Base-by-base conservation (phyloP, 2,329 filamentous ascomycete species). In the Colletotrichum zoysiae region DNA sequence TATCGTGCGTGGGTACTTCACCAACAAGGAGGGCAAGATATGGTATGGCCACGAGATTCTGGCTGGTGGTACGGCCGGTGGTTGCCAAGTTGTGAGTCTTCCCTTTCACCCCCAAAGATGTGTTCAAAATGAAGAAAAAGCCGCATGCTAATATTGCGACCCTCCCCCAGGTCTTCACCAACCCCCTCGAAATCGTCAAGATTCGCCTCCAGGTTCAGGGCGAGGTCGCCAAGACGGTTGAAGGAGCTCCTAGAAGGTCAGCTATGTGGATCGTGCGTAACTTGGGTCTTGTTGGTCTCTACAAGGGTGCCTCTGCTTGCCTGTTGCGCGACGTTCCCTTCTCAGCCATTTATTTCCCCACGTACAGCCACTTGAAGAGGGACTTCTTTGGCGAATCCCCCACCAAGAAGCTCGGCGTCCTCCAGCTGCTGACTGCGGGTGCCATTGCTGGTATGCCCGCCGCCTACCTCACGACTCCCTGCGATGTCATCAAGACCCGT, bases 231-330 rank as follows among this genome's bases (percentile, higher is more conserved):
- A 98, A 98, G 86, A 93, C 87, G 59, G 90, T 94, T 35, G 93
- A 96, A 75, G 92, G 91, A 70, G 89, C 92, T 20, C 94, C 93
- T 64, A 95, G 93, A 82, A 93, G 96, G 76, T 97, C 95, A 14
- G 96, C 96, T 70, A 93, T 98, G 86, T 99, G 96, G 96, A 98
- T 99, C 77, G 93, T 98, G 73, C 92, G 92, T 81, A 98, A 99
- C 83, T 86, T 99, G 74, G 96, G 96, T 87, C 89, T 99, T 60
- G 87, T 97, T 61, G 96, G 96, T 69, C 87, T 99, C 76, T 99
- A 99, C 89, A 98, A 98, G 88, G 96, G 96, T 74, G 96, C 95
- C 26, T 94, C 92, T 56, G 96, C 96, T 26, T 99, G 96, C 84
- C 86, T 99, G 78, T 89, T 98, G 75, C 95, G 96, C 76, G 96